phyloP scores from a whole-genome alignment of 1,284 basidiomycete genomes.

The Boletus semigastroideus region DNA sequence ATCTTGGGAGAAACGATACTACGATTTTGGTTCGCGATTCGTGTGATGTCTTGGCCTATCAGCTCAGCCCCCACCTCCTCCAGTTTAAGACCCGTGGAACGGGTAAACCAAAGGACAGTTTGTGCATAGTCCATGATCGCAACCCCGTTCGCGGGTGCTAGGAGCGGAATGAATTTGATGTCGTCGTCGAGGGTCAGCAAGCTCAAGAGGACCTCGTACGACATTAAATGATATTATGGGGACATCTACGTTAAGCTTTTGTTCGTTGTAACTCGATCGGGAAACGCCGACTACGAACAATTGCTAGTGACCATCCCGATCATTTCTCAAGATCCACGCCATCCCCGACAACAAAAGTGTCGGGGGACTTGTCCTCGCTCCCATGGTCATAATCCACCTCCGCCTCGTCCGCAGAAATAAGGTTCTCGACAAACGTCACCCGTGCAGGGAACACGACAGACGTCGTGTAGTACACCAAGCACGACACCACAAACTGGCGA shows the following conservation, averaged over 20 bases:
- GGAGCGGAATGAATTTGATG: neutral
- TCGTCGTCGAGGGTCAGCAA: no score
- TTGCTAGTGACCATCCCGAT: no score
- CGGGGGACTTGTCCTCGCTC: neutral
- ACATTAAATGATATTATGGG: no score
- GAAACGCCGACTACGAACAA: no score
- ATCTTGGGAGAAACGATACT: no score
- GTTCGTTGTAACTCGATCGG: no score
- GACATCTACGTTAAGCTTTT: no score
- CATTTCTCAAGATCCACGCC: conserved; percentile 10
- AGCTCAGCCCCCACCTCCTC: neutral
- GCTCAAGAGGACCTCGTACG: no score
- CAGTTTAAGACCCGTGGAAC: neutral
- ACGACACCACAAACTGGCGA: conserved; percentile 41
- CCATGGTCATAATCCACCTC: conserved; percentile 1
- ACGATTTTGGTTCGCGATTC: no score
- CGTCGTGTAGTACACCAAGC: conserved; percentile 48
- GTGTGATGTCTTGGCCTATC: no score
- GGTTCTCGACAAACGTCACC: conserved; percentile 55
- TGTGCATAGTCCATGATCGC: neutral
- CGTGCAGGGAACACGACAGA: conserved; percentile 59
- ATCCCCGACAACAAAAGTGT: neutral
- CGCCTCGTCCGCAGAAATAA: conserved; percentile 36
- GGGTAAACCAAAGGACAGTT: neutral
- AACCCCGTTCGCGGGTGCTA: neutral